Evolutionary conservation across 306 rosid genomes (phyloP).

Genomic region (Pueraria montana): DNA sequence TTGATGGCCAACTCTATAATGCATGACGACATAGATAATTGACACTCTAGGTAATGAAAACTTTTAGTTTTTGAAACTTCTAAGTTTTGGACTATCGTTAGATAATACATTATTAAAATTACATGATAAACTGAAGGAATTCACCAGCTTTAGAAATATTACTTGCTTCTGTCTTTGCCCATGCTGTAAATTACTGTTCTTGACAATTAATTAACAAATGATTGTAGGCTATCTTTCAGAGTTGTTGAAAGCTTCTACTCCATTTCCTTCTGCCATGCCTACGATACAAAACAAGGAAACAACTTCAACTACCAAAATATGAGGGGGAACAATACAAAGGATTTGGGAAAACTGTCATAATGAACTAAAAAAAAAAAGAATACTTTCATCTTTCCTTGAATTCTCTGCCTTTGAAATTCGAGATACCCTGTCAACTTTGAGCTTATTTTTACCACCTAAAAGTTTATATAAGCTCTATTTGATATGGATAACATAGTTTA

Average conservation of each 20-base stretch:
- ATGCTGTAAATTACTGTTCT: constrained; percentile 69
- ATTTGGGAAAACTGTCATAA: neutral
- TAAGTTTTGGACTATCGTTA: neutral
- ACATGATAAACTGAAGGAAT: constrained; percentile 28
- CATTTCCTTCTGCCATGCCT: constrained; percentile 88
- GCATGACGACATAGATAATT: neutral
- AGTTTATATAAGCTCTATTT: too few species aligned
- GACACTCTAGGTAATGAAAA: constrained; percentile 19
- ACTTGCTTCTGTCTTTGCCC: constrained; percentile 81
- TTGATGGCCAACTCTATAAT: neutral
- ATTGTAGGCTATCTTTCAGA: constrained; percentile 76
- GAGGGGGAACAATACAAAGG: neutral
- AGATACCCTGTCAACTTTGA: too few species aligned
- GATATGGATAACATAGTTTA: too few species aligned
- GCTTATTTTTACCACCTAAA: too few species aligned
- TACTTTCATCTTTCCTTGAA: constrained; percentile 82
- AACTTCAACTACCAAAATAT: constrained; percentile 42
- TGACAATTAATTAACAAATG: constrained; percentile 75
- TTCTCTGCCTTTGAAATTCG: constrained; percentile 60
- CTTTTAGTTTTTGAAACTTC: constrained; percentile 26
- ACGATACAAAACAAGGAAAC: constrained; percentile 38
- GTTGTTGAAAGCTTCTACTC: constrained; percentile 65
- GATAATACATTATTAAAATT: constrained; percentile 21
- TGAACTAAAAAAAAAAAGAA: constrained; percentile 4
- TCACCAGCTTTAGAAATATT: constrained; percentile 85